Conservation (phyloP, 768 basidiomycete genomes). For the Boletales sp. region DNA sequence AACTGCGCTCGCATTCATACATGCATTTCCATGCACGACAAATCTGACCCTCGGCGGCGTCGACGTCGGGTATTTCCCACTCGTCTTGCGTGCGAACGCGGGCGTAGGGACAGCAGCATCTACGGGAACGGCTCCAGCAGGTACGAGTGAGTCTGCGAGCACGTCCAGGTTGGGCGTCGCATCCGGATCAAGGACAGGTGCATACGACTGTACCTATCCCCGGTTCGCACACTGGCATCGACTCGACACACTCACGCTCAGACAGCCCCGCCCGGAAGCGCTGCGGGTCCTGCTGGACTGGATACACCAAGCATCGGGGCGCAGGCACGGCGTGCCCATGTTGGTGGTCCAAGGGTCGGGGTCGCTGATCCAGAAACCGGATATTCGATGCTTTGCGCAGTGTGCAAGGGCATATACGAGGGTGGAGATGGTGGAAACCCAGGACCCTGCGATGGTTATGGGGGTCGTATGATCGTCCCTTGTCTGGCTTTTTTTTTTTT, state of each 20-base stretch:
- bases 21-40: constrained; percentile 22
- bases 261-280: constrained; percentile 21
- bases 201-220: constrained; percentile 4
- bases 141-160: background rate
- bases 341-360: constrained; percentile 16
- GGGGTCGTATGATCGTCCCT: constrained; percentile 1
- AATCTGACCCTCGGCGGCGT: constrained; percentile 23
- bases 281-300: constrained; percentile 20
- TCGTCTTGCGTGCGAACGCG: constrained; percentile 10
- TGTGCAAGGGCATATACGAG: constrained; percentile 7
- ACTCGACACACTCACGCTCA: constrained; percentile 18
- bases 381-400: constrained; percentile 15
- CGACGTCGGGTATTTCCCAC: constrained; percentile 24
- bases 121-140: background rate
- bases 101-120: background rate
- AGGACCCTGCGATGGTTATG: background rate
- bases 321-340: constrained; percentile 8
- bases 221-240: constrained; percentile 16
- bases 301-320: constrained; percentile 12
- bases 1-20: constrained; percentile 23
- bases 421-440: constrained; percentile 13
- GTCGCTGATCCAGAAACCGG: constrained; percentile 5
- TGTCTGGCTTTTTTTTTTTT: background rate
- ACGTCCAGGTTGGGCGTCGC: background rate
- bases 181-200: background rate